Base-by-base conservation (phyloP, 768 basidiomycete genomes). In the Termitomyces sp. region DNA sequence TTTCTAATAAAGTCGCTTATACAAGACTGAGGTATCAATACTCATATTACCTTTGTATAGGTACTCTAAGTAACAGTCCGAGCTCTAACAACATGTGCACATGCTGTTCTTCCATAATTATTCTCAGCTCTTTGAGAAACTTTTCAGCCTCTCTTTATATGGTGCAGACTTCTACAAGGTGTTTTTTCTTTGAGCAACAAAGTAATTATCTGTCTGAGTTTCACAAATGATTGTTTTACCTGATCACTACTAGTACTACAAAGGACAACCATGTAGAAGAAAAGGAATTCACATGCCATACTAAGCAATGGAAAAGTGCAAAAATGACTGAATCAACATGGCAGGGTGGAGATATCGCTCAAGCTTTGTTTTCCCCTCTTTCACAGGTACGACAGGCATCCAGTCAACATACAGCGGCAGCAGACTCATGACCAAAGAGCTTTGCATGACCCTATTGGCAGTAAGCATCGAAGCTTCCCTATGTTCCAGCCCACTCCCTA, bases 381-480 rank as follows among this genome's bases (percentile, higher is more conserved):
- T 61, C 62, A 37, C 44, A 56, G 33, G 53, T 37, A 8, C 54
- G 63, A 3, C 68, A 68, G 5, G 57, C 65, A 15, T 61, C 56
- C 18, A 72, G 70, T 16, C 69, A 72, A n/a, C 72, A 70, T 15
- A 56, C 62, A 16, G 74, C 82, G 13, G 77, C 78, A 0, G 77
- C 78, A 15, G 81, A 83, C 66, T 88, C 83, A 51, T 64, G 65
- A 18, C 86, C 85, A 45, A 87, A 68, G 51, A 89, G 56, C 54
- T 69, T 84, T n/a, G 81, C 83, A 41, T 87, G 83, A 39, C 87
- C 87, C 86, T 87, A 63, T 28, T 36, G 18, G 31, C 31, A 26
- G 34, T 31, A n/a, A 20, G 22, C n/a, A 7, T 51, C n/a, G 36
- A 33, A 29, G n/a, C n/a, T n/a, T n/a, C n/a, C n/a, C n/a, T n/a